A percentile compares a stretch with the other conserved stretches of the same genome.
These are phyloP conservation scores for Jaltomata sinuosa DNA, from an alignment of 257 asterid genomes.

Conservation along the genomic window DNA sequence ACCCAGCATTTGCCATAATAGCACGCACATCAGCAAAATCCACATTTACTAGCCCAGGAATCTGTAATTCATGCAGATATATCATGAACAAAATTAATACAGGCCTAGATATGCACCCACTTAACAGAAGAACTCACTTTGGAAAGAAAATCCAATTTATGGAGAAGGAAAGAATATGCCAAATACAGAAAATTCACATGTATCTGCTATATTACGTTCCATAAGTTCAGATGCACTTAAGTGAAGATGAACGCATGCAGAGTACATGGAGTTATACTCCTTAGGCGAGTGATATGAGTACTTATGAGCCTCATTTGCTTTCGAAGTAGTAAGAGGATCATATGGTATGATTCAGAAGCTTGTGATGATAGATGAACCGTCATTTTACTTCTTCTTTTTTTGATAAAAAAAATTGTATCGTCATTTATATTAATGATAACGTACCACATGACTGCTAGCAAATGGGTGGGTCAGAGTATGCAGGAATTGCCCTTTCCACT, in stretches of 20 bases:
- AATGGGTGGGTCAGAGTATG: neutral
- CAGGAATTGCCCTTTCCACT: neutral
- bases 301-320: neutral
- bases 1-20: constrained; percentile 92
- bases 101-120: neutral
- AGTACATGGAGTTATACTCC: neutral
- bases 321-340: neutral
- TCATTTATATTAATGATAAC: neutral
- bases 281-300: neutral
- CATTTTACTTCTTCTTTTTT: neutral
- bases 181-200: neutral
- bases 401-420: neutral
- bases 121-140: neutral
- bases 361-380: neutral
- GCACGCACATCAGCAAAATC: constrained; percentile 99
- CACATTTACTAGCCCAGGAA: constrained; percentile 91
- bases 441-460: neutral
- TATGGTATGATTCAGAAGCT: neutral
- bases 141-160: neutral
- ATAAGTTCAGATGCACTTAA: neutral
- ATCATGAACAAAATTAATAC: neutral
- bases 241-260: neutral
- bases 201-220: neutral
- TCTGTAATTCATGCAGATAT: constrained; percentile 41
- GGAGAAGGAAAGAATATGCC: neutral